Conservation (phyloP, 129 eudicot species). For the Escallonia herrerae region DNA sequence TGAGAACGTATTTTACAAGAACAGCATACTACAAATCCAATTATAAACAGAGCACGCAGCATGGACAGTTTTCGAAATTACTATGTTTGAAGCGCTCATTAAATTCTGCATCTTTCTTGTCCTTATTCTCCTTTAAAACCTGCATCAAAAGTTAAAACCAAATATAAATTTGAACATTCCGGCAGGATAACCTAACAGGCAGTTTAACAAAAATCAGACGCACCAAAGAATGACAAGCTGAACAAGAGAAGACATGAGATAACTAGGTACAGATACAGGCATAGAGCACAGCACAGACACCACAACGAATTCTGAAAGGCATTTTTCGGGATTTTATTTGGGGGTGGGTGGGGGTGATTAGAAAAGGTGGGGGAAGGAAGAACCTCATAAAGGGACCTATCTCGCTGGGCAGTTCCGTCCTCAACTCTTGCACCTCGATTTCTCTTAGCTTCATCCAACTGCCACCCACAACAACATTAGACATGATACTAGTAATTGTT, state of each 20-base stretch:
- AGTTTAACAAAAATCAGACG: no score
- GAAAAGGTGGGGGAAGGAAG: neutral
- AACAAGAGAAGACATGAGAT: no score
- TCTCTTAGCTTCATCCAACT: constrained; percentile 75
- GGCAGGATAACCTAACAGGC: no score
- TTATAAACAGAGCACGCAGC: neutral
- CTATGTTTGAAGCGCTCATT: constrained; percentile 92
- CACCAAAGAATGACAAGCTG: no score
- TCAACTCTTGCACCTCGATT: constrained; percentile 81
- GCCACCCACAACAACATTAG: constrained; percentile 13
- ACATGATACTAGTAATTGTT: neutral
- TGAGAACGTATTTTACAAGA: neutral
- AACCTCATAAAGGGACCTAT: constrained; percentile 89
- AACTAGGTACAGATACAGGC: no score
- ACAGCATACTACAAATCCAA: constrained; percentile 7
- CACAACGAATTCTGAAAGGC: no score
- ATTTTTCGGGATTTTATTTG: no score
- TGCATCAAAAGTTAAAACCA: constrained; percentile 16
- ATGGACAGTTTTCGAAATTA: constrained; percentile 10
- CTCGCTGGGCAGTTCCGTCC: constrained; percentile 95
- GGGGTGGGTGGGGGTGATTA: neutral
- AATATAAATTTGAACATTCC: no score
- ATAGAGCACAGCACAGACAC: no score
- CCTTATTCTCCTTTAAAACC: constrained; percentile 90
- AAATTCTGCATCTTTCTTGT: constrained; percentile 94